Base-by-base conservation (phyloP, 805 yeast species). In the Grigorovia jiainica region DNA sequence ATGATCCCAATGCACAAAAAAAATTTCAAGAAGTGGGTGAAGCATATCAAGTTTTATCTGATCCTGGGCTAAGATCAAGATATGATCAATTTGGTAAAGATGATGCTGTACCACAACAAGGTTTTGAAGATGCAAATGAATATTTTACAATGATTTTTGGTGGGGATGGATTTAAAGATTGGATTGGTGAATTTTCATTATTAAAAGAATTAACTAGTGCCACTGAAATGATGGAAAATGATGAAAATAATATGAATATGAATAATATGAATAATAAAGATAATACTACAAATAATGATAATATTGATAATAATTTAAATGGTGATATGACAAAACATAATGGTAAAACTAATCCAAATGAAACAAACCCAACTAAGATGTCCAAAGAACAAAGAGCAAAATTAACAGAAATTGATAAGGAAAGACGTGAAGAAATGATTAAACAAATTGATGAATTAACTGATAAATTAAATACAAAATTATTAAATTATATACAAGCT, bases 41-140 rank as follows among this genome's bases (percentile, higher is more conserved):
- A 47, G 90, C 90, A 0, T 84, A 82, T 52, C 87, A 83, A 50
- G 85, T 92, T 0, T 66, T 92, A 46, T 82, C 82, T 54, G 92
- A 92, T 59, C 68, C 75, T 0, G 74, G 72, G 7, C 64, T 82
- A 41, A 75, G 97, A 46, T 68, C 70, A 19, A 68, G 77, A 11
- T 92, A 92, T 59, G 97, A 92, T 55, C 78, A 82, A 59, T 74
- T 77, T 48, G 99, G 99, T 37, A 83, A 86, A 54, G 83, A 79
- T 11, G 72, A 75, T 49, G 84, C 83, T 1, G 71, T 73, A 31
- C 87, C 87, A 2, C 78, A 73, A 7, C 73, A 72, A 20, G 89
- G 87, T 8, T 83, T 80, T 44, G 85, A 79, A 43, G 97, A 92
- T 58, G 95, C 97, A 0, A 68, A 75, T 40, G 95, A 89, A 58